Base-by-base conservation (phyloP, 2,329 filamentous ascomycete genomes). In the Pochonia chlamydosporia region DNA sequence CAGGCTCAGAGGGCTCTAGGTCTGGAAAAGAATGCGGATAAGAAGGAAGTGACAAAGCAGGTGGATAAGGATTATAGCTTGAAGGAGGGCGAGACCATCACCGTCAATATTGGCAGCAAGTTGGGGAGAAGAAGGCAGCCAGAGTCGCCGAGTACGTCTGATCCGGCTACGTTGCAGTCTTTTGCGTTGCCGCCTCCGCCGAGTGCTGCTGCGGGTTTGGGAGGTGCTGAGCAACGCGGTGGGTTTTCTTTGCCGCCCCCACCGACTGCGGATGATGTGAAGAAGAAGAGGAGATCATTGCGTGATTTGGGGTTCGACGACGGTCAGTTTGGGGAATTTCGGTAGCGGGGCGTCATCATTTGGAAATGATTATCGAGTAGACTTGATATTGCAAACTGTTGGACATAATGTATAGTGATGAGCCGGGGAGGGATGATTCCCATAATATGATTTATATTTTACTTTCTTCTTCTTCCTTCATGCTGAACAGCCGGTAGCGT, bases 11-110 rank as follows among this genome's bases (percentile, higher is more conserved):
- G 86, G 65, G 79, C 82, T 2, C 65, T 91, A 6, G 84, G 81
- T 0, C 73, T 85, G 60, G 78, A 81, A 39, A 65, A 59, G 7
- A 59, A 59, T 5, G n/a, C 20, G 8, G n/a, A 20, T 13, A 37
- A 18, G n/a, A 36, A 67, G 66, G 54, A 59, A 0, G 63, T 61
- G 11, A 57, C 59, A 14, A 64, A 66, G 50, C 64, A 66, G 47
- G 59, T 66, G 40, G 52, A 52, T 2, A 80, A 78, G 54, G 89
- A 95, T 60, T 90, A 89, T 61, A 91, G 87, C 59, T 65, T 96
- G 53, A 95, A 95, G 65, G 89, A 91, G 50, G 89, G 89, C 10
- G 85, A 96, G 74, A 95, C 87, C 16, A 95, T 95, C 56, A 89
- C 84, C 21, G 83, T 95, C 54, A 88, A 87, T 62, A 75, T 93